Conservation (phyloP, 345 rosid genomes). For the Euclidium syriacum region DNA sequence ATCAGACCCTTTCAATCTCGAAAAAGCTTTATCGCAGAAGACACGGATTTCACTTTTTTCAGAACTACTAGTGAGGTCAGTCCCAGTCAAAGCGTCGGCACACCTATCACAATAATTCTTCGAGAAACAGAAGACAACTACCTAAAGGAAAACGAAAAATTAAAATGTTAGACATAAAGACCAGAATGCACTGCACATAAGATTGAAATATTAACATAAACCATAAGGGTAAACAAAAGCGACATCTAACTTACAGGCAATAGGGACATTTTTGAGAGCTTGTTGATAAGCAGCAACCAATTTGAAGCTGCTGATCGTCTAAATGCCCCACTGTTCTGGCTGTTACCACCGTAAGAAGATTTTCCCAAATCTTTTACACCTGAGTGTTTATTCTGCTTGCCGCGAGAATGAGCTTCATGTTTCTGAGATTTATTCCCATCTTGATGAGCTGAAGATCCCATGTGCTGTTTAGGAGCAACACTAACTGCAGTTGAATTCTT, state of each 20-base stretch:
- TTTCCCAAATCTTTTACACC: slow-evolving; percentile 45
- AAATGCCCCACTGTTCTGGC: slow-evolving; percentile 61
- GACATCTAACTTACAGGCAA: slow-evolving; percentile 58
- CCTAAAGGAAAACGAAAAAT: slow-evolving; percentile 37
- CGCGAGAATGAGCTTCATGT: slow-evolving; percentile 52
- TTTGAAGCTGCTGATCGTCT: slow-evolving; percentile 73
- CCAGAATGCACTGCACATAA: neutral
- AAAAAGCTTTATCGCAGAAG: slow-evolving; percentile 95
- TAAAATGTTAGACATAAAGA: slow-evolving; percentile 3
- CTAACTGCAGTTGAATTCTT: slow-evolving; percentile 48
- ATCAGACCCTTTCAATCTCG: slow-evolving; percentile 93
- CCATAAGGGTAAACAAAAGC: slow-evolving; percentile 3
- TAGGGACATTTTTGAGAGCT: slow-evolving; percentile 74
- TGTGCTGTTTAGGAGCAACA: slow-evolving; percentile 37
- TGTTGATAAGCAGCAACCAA: slow-evolving; percentile 81
- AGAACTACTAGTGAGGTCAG: slow-evolving; percentile 72
- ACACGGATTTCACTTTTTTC: slow-evolving; percentile 87
- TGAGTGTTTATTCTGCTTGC: slow-evolving; percentile 73
- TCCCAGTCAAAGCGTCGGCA: slow-evolving; percentile 64
- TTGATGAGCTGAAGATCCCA: slow-evolving; percentile 49
- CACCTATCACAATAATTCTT: slow-evolving; percentile 94
- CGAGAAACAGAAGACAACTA: slow-evolving; percentile 89
- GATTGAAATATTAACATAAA: neutral
- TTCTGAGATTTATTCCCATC: slow-evolving; percentile 61
- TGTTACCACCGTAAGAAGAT: slow-evolving; percentile 43